Conservation (phyloP, 768 basidiomycete genomes). For the Russula brevipes region DNA sequence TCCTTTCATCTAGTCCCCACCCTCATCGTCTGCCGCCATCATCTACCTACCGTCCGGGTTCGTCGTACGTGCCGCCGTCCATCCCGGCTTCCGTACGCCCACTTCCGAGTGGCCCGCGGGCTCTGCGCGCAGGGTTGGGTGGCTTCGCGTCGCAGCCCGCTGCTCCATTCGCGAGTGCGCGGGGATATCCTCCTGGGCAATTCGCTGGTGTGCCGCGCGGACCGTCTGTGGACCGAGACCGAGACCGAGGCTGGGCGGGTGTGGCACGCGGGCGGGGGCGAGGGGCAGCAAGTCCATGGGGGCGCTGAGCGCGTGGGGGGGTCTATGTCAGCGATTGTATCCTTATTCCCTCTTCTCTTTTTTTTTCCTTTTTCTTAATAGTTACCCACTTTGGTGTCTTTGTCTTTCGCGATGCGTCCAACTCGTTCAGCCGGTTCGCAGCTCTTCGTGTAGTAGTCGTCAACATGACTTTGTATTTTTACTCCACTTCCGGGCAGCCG, state of each 20-base stretch:
- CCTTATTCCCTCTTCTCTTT: neutral
- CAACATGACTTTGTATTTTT: conserved; percentile 12
- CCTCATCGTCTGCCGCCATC: conserved; percentile 20
- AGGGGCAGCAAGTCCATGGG: conserved; percentile 21
- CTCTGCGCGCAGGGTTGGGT: conserved; percentile 19
- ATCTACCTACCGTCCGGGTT: conserved; percentile 21
- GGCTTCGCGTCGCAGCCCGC: neutral
- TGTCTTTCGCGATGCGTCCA: neutral
- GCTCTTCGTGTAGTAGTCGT: conserved; percentile 13
- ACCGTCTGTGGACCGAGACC: conserved; percentile 24
- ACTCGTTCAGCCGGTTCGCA: neutral
- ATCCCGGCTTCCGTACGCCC: conserved; percentile 20
- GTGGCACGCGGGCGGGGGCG: conserved; percentile 18
- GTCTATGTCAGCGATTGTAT: neutral
- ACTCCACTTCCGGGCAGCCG: conserved; percentile 7
- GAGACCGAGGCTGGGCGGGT: conserved; percentile 22
- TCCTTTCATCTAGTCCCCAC: neutral
- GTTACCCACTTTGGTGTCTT: conserved; percentile 6
- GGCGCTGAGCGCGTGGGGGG: conserved; percentile 6
- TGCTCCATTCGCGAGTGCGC: neutral
- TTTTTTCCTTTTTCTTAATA: neutral
- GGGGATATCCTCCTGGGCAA: conserved; percentile 10
- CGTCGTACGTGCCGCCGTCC: conserved; percentile 17
- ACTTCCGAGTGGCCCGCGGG: conserved; percentile 25
- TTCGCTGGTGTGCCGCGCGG: conserved; percentile 23